Base-by-base conservation (phyloP, 1,284 basidiomycete genomes). In the Boletus albobrunnescens region DNA sequence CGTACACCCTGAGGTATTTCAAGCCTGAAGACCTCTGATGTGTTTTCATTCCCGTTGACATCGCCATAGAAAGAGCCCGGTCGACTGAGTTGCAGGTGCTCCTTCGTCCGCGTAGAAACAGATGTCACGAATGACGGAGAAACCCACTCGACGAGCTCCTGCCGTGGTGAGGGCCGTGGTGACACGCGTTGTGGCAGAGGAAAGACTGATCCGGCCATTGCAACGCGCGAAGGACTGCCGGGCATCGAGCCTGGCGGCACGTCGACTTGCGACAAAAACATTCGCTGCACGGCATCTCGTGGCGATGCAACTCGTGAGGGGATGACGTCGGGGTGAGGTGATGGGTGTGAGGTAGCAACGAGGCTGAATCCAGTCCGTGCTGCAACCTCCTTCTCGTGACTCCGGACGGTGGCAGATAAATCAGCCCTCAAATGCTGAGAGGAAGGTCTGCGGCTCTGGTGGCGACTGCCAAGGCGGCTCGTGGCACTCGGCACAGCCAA, bases 21-120 rank as follows among this genome's bases (percentile, higher is more conserved):
- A 30, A 47, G 36, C 44, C 39, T 39, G 31, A 52, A 48, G 30
- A 23, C 41, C 43, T 44, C 49, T 37, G 46, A 31, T 12, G 32
- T 26, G 39, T 38, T 61, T 62, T 62, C 60, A 62, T 62, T 62
- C 64, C 60, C 60, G 60, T 46, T 49, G 46, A 53, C 60, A 61
- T 64, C 50, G 56, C 58, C 58, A 51, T 53, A 47, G 56, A 42
- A 57, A 58, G 51, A 64, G 46, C 49, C 61, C 47, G 46, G 38
- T 42, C 51, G 57, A 53, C 56, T 46, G 46, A 44, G 49, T 38
- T 45, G 55, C 39, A 26, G 23, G 31, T 35, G 46, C 37, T 50
- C 56, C 41, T 17, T 51, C 17, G 48, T 46, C 55, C 60, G 60
- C 16, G 47, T 20, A 36, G 63, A 53, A 37, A 50, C 43, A 16